phyloP scores from a whole-genome alignment of 495 filamentous ascomycete species.

The Trichoderma orchidacearum region DNA sequence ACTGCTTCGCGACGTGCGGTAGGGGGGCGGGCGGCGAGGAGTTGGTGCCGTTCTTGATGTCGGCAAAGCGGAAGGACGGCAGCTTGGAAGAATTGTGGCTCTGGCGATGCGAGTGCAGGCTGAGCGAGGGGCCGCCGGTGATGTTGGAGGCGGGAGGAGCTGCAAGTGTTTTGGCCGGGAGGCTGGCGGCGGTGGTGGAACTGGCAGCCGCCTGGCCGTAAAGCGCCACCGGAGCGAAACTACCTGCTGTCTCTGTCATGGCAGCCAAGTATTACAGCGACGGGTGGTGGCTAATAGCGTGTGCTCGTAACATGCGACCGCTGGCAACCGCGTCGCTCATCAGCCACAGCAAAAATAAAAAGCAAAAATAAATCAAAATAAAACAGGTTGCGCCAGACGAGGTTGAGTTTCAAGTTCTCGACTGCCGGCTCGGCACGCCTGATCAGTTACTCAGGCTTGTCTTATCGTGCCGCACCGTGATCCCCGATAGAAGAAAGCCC shows the following conservation, averaged over 20 bases:
- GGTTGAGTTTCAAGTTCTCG: too few relatives aligned
- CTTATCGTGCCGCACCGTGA: too few relatives aligned
- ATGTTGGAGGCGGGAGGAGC: slow-evolving; percentile 5
- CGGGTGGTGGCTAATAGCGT: slow-evolving; percentile 6
- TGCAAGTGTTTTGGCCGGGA: slow-evolving; percentile 4
- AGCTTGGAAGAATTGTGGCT: slow-evolving; percentile 36
- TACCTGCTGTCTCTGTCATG: neutral
- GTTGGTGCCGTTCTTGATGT: slow-evolving; percentile 27
- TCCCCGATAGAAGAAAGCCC: neutral
- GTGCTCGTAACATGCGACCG: neutral
- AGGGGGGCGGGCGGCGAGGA: slow-evolving; percentile 15
- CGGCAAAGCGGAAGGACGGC: slow-evolving; percentile 33
- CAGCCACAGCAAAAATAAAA: neutral
- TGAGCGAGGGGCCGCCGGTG: slow-evolving; percentile 9
- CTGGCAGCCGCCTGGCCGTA: neutral
- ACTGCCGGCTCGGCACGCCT: too few relatives aligned
- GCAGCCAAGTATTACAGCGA: neutral
- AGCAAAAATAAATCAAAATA: neutral
- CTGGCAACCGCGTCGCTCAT: neutral
- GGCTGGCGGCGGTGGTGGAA: neutral
- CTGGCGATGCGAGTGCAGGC: slow-evolving; percentile 30
- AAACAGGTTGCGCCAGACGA: neutral
- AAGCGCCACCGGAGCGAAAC: neutral
- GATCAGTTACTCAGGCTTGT: too few relatives aligned
- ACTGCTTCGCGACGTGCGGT: neutral